phyloP scores from a whole-genome alignment of 108 stramenopile genomes.

The Aurantiochytrium sp. region DNA sequence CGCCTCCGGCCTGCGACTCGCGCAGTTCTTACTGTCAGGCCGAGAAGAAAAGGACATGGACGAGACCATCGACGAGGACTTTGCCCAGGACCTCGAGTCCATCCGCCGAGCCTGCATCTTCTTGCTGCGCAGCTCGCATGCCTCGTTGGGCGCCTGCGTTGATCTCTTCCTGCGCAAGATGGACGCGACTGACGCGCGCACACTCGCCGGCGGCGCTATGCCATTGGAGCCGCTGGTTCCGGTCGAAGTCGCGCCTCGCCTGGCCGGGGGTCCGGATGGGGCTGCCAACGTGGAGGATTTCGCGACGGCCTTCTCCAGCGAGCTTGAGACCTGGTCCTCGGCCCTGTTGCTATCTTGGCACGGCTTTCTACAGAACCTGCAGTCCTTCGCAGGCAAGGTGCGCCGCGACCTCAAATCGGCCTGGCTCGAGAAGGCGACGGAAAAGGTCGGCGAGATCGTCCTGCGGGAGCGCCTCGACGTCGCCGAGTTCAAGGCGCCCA shows the following conservation, averaged over 20 bases:
- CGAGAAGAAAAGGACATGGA: background rate
- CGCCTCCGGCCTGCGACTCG: background rate
- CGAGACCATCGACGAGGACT: background rate
- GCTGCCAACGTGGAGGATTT: background rate
- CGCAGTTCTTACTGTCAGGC: background rate
- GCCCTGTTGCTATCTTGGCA: background rate
- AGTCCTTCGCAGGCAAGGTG: background rate
- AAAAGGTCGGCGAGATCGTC: conserved; percentile 1
- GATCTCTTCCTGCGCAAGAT: background rate
- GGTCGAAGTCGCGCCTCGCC: background rate
- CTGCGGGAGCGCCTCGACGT: background rate
- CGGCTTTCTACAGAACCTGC: background rate
- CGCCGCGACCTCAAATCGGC: background rate
- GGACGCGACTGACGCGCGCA: background rate
- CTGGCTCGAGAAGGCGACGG: conserved; percentile 12
- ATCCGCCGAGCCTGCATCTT: background rate
- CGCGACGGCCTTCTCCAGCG: background rate
- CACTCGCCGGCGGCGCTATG: background rate
- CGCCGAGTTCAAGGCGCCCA: background rate
- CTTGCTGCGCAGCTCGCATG: background rate
- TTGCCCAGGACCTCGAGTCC: background rate
- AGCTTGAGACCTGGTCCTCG: background rate
- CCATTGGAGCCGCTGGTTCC: background rate
- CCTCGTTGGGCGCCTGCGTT: background rate
- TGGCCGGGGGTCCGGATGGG: background rate